A percentile compares a stretch with the other conserved stretches of the same genome.
phyloP scores from a whole-genome alignment of 441 rosid species.

The Biscutella laevigata region DNA sequence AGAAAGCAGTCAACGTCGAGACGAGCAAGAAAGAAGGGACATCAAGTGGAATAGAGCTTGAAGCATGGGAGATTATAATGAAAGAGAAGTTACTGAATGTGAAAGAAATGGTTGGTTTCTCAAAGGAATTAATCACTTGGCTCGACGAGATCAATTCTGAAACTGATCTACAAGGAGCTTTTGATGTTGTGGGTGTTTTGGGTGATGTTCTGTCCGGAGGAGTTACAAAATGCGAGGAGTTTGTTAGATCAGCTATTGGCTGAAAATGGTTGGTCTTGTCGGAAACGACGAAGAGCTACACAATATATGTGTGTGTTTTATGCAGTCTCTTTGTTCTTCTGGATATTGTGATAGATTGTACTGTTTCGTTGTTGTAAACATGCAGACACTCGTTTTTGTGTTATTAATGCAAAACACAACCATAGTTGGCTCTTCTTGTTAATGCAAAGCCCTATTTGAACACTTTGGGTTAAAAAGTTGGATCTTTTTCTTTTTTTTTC shows the following conservation, averaged over 20 bases:
- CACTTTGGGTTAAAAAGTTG: too few relatives aligned
- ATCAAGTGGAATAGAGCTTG: conserved; percentile 46
- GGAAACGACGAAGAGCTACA: conserved; percentile 7
- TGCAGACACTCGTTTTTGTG: conserved; percentile 1
- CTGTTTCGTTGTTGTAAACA: conserved; percentile 11
- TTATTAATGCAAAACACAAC: conserved; percentile 13
- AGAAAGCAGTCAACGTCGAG: conserved; percentile 33
- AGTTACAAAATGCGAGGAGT: conserved; percentile 57
- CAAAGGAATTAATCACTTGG: conserved; percentile 85
- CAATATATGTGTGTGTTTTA: conserved; percentile 4
- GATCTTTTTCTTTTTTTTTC: too few relatives aligned
- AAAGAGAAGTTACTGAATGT: conserved; percentile 67
- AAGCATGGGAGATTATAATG: conserved; percentile 85
- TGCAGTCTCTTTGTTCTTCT: conserved; percentile 9
- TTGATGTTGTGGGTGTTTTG: conserved; percentile 74
- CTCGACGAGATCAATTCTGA: conserved; percentile 79
- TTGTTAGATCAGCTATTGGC: conserved; percentile 66
- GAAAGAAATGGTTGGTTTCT: conserved; percentile 82
- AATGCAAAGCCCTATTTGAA: too few relatives aligned
- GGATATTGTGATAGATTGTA: conserved; percentile 19
- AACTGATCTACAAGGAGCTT: conserved; percentile 81
- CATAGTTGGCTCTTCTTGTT: conserved; percentile 23
- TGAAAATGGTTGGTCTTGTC: conserved; percentile 25
- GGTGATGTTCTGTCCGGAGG: conserved; percentile 80
- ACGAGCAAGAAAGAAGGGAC: conserved; percentile 41